A percentile compares a stretch with the other conserved stretches of the same genome.
phyloP scores from a whole-genome alignment of 192 early-diverging fungal species.

The Umbelopsis vinacea region DNA sequence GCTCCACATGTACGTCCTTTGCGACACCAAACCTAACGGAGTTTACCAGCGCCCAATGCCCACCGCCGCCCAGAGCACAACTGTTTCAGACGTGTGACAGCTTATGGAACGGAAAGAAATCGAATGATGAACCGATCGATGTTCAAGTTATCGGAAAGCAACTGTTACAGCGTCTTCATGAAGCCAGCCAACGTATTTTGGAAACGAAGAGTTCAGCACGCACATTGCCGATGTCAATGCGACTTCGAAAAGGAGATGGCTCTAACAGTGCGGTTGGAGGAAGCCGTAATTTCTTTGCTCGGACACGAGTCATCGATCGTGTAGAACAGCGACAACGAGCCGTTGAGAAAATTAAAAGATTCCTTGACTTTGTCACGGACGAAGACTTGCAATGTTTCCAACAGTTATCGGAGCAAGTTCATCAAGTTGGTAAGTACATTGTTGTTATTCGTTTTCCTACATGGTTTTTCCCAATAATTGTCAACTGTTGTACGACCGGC shows the following conservation, averaged over 20 bases:
- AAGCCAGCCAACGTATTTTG: constrained; percentile 16
- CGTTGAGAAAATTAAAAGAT: constrained; percentile 11
- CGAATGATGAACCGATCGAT: neutral
- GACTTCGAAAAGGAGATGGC: constrained; percentile 10
- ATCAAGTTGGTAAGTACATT: constrained; percentile 21
- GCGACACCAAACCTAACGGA: constrained; percentile 20
- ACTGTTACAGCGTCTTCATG: neutral
- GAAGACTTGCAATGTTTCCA: constrained; percentile 18
- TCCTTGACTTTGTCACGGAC: constrained; percentile 14
- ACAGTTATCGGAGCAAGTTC: constrained; percentile 18
- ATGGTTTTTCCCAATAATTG: too few relatives aligned
- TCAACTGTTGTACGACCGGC: constrained; percentile 12
- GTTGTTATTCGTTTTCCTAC: neutral
- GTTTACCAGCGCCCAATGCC: constrained; percentile 15
- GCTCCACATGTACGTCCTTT: constrained; percentile 16
- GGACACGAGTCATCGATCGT: constrained; percentile 8
- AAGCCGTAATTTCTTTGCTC: constrained; percentile 3
- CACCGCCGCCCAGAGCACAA: constrained; percentile 15
- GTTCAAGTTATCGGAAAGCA: neutral
- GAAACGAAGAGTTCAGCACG: constrained; percentile 14
- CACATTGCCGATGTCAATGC: constrained; percentile 20
- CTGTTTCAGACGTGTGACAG: constrained; percentile 19
- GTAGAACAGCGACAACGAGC: constrained; percentile 9
- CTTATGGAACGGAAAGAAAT: constrained; percentile 13
- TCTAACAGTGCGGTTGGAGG: constrained; percentile 1